Conservation (phyloP, 2,329 filamentous ascomycete genomes). For the Exophiala mesophila region DNA sequence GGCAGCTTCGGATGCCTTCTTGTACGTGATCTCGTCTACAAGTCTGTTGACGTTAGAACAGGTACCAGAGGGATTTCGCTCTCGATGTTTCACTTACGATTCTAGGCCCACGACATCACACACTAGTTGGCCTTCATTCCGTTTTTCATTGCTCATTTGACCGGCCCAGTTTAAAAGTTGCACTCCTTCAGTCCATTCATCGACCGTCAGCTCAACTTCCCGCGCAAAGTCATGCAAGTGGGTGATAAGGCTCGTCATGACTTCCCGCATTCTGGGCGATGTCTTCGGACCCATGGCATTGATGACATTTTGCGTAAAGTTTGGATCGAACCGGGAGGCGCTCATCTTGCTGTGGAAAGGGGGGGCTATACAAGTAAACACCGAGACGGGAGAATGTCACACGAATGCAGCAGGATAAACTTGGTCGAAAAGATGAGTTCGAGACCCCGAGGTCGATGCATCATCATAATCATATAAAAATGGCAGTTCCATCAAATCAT, state of each 20-base stretch:
- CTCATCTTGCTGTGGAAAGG: constrained; percentile 6
- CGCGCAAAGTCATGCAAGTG: constrained; percentile 58
- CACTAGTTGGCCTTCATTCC: constrained; percentile 59
- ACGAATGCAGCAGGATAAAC: too few species aligned
- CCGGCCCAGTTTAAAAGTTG: constrained; percentile 58
- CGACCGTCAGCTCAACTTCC: constrained; percentile 54
- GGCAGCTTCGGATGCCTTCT: constrained; percentile 49
- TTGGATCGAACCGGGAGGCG: constrained; percentile 37
- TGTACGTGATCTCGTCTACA: constrained; percentile 77
- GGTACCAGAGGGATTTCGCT: constrained; percentile 4
- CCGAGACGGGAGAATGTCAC: too few species aligned
- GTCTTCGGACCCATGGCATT: constrained; percentile 69
- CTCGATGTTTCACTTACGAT: constrained; percentile 36
- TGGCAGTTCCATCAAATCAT: too few species aligned
- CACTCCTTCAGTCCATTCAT: constrained; percentile 55
- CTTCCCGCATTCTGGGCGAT: constrained; percentile 59
- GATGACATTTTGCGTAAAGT: constrained; percentile 65
- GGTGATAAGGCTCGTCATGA: constrained; percentile 51
- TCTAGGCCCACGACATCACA: constrained; percentile 57
- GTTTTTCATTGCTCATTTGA: constrained; percentile 56
- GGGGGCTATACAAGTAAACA: too few species aligned
- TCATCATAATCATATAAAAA: too few species aligned
- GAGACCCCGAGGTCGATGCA: too few species aligned
- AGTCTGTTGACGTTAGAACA: constrained; percentile 37
- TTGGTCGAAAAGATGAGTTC: too few species aligned